Conservation (phyloP, 2,329 filamentous ascomycete species). For the Macrophomina phaseolina region DNA sequence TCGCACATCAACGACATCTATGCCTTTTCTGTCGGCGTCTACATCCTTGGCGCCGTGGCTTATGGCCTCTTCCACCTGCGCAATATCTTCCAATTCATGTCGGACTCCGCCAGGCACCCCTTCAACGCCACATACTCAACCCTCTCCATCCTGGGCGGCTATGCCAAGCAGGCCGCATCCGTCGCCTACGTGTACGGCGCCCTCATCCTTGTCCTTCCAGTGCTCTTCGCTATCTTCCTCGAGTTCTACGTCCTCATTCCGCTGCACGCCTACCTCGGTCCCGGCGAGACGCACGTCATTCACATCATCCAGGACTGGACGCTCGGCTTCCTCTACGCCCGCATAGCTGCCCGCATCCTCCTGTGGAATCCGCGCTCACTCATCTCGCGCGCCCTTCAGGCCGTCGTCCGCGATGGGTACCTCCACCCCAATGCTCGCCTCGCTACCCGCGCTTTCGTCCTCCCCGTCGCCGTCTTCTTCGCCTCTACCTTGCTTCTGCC, state of each 20-base stretch:
- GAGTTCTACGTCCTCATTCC: constrained; percentile 91
- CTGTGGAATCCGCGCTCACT: constrained; percentile 72
- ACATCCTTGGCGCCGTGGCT: constrained; percentile 71
- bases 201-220: constrained; percentile 79
- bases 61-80: constrained; percentile 65
- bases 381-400: constrained; percentile 74
- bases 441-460: constrained; percentile 83
- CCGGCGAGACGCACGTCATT: constrained; percentile 68
- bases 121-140: constrained; percentile 38
- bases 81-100: constrained; percentile 35
- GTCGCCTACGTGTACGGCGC: constrained; percentile 77
- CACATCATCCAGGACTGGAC: constrained; percentile 95
- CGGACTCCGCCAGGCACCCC: constrained; percentile 37
- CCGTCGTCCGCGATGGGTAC: constrained; percentile 73
- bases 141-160: constrained; percentile 31
- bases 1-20: constrained; percentile 88
- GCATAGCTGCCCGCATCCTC: constrained; percentile 74
- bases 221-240: constrained; percentile 77
- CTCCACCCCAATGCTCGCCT: constrained; percentile 77
- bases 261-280: constrained; percentile 72
- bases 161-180: constrained; percentile 48
- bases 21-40: constrained; percentile 89
- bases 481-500: constrained; percentile 68
- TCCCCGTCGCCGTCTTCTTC: constrained; percentile 73
- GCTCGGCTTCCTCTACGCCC: constrained; percentile 86